These are phyloP conservation scores for Candida succiphila DNA, from an alignment of 805 yeast genomes.

Conservation along the genomic window DNA sequence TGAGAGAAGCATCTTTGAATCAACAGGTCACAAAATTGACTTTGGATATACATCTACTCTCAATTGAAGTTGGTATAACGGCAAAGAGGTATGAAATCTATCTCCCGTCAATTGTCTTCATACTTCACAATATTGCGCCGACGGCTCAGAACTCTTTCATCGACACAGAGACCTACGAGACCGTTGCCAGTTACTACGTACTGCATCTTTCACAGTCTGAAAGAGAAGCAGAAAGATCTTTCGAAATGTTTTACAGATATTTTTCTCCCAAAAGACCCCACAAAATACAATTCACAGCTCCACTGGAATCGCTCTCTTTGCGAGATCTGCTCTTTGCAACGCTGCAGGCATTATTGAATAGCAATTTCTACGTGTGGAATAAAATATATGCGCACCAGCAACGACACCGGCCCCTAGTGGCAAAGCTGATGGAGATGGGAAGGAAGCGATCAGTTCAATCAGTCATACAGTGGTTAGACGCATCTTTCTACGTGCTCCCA, in stretches of 20 bases:
- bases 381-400: conserved; percentile 10
- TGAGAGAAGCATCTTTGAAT: conserved; percentile 46
- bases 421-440: conserved; percentile 34
- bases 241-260: background rate
- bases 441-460: conserved; percentile 19
- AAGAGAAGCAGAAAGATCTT: conserved; percentile 19
- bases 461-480: conserved; percentile 24
- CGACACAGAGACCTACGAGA: conserved; percentile 31
- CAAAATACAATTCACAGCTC: too few species aligned
- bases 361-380: conserved; percentile 25
- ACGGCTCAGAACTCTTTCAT: conserved; percentile 4
- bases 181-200: conserved; percentile 37
- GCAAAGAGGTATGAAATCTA: conserved; percentile 44
- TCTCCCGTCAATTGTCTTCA: conserved; percentile 37
- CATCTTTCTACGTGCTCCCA: conserved; percentile 15
- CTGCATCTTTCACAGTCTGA: conserved; percentile 28
- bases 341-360: conserved; percentile 18
- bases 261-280: conserved; percentile 8
- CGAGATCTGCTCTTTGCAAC: conserved; percentile 2
- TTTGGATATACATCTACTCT: conserved; percentile 35
- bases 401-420: conserved; percentile 3
- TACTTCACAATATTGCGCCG: conserved; percentile 18
- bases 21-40: conserved; percentile 27
- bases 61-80: conserved; percentile 34
- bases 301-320: too few species aligned